Percentiles rank a stretch among this genome's conserved stretches.
phyloP scores from a whole-genome alignment of 306 rosid genomes.

The Hippophae tibetana region DNA sequence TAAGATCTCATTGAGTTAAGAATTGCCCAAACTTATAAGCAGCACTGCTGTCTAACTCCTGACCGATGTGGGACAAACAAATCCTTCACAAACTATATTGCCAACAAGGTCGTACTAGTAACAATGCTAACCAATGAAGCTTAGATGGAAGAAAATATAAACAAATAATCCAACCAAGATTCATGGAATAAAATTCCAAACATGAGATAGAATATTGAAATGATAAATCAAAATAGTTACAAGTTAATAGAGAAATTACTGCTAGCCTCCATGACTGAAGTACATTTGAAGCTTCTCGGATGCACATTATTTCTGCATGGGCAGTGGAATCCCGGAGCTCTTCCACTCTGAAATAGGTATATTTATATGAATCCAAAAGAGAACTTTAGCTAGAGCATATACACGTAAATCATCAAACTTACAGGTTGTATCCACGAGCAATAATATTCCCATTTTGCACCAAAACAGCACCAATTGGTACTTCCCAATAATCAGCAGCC shows the following conservation, averaged over 20 bases:
- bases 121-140: no score
- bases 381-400: constrained; percentile 8
- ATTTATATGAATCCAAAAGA: constrained; percentile 15
- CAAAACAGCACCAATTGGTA: constrained; percentile 94
- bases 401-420: constrained; percentile 25
- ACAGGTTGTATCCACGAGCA: constrained; percentile 91
- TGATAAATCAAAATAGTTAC: constrained; percentile 9
- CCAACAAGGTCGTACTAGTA: no score
- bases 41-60: no score
- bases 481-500: constrained; percentile 97
- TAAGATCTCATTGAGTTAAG: no score
- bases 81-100: no score
- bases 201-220: constrained; percentile 4
- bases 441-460: constrained; percentile 83
- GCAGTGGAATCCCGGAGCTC: constrained; percentile 93
- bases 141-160: no score
- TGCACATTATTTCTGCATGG: constrained; percentile 95
- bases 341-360: constrained; percentile 64
- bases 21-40: no score
- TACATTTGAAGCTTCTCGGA: constrained; percentile 78
- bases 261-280: constrained; percentile 88
- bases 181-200: not conserved
- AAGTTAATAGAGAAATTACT: constrained; percentile 37
- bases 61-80: no score
- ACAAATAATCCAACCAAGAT: not conserved